phyloP scores from a whole-genome alignment of 2,329 filamentous ascomycete genomes.

The Diaporthe citri region DNA sequence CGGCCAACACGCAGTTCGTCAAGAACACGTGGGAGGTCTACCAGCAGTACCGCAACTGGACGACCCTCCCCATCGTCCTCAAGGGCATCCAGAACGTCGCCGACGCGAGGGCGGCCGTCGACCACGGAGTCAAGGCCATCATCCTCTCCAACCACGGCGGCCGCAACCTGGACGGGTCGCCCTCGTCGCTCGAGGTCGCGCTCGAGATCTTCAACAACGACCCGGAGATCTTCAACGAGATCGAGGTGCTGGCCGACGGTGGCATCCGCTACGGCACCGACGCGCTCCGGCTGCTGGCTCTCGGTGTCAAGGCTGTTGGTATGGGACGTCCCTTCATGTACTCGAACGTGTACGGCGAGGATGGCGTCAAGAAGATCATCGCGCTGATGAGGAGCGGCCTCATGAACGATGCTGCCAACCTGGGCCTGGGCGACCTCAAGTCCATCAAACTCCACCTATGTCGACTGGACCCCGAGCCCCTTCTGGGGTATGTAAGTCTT shows the following conservation, averaged over 20 bases:
- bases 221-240: constrained; percentile 54
- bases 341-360: constrained; percentile 63
- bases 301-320: constrained; percentile 57
- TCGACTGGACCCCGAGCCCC: constrained; percentile 48
- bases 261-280: constrained; percentile 59
- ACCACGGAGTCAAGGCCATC: constrained; percentile 51
- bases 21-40: constrained; percentile 52
- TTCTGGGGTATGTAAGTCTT: constrained; percentile 10
- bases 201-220: constrained; percentile 54
- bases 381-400: constrained; percentile 64
- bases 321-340: constrained; percentile 66
- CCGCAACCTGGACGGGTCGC: constrained; percentile 56
- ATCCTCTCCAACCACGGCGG: constrained; percentile 59
- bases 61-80: constrained; percentile 54
- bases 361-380: constrained; percentile 60
- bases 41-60: constrained; percentile 51
- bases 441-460: constrained; percentile 47
- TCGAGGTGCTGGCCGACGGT: constrained; percentile 56
- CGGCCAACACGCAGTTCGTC: constrained; percentile 44
- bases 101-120: constrained; percentile 52
- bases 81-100: constrained; percentile 55
- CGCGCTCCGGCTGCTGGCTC: constrained; percentile 57
- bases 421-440: constrained; percentile 55
- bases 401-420: constrained; percentile 56
- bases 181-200: constrained; percentile 54